Evolutionary conservation across 1,139 yeast species (phyloP).

Genomic region (Lodderomyces metapsilosis): DNA sequence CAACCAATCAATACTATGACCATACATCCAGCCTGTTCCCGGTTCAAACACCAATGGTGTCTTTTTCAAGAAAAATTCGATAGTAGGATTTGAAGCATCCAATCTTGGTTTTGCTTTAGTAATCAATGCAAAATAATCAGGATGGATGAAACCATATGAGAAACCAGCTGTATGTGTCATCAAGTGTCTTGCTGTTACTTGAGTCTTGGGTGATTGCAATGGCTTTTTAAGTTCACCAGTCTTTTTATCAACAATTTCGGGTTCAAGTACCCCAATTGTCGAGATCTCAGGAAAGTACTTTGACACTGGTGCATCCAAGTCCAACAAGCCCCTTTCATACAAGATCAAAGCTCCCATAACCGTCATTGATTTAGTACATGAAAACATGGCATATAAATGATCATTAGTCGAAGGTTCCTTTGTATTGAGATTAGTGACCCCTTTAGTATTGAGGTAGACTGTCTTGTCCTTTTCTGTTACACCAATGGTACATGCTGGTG

Average conservation of each 20-base stretch:
- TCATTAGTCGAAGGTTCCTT: constrained; percentile 22
- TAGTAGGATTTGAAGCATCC: constrained; percentile 25
- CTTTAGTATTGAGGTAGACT: constrained; percentile 25
- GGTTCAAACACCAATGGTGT: constrained; percentile 53
- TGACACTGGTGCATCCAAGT: constrained; percentile 42
- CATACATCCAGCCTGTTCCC: constrained; percentile 52
- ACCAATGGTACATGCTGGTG: constrained; percentile 29
- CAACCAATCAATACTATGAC: constrained; percentile 53
- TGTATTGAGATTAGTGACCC: constrained; percentile 23
- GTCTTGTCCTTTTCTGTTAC: constrained; percentile 24
- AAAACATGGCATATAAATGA: constrained; percentile 36
- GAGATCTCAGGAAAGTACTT: constrained; percentile 41
- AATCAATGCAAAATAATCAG: constrained; percentile 23
- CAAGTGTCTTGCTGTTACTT: constrained; percentile 48
- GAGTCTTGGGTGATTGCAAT: constrained; percentile 31
- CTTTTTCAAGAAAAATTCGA: constrained; percentile 26
- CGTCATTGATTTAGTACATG: constrained; percentile 51
- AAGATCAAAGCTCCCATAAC: constrained; percentile 46
- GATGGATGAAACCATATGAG: constrained; percentile 44
- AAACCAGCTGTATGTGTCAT: constrained; percentile 54
- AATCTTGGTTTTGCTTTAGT: constrained; percentile 18
- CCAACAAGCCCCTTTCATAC: constrained; percentile 43
- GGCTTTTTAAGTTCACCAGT: constrained; percentile 34
- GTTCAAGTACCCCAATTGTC: constrained; percentile 39
- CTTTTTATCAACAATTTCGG: constrained; percentile 29